Evolutionary conservation across 2,329 filamentous ascomycete species (phyloP), one percentile per base, ranked within the genome.

Genomic region (Monosporascus ibericus): DNA sequence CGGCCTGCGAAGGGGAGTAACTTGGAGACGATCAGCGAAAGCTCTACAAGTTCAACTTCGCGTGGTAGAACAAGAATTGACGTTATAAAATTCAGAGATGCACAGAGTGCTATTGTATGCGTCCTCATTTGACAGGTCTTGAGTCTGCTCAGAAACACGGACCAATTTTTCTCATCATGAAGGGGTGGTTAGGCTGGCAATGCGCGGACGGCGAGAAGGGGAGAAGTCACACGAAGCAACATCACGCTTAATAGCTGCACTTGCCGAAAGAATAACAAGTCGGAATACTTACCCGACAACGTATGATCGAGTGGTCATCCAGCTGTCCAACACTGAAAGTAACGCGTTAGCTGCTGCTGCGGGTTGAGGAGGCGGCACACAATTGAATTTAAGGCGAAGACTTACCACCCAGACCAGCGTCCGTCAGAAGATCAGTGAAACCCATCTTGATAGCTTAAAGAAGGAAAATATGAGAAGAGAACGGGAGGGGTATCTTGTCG

Each of bases 1-100:
- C 94, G 76, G 94, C 94, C 82, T 99, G 94, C 66, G 90, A 90
- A 67, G 92, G 87, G 60, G 75, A 75, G 70, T 76, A 72, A 59
- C 76, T 84, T 51, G 37, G 46, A 55, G 55, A 55, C 58, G 63
- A 48, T 46, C n/a, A 46, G 42, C 20, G 5, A 15, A 42, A 14
- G 39, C 37, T 40, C 37, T 34, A 50, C 20, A n/a, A 30, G 27
- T 17, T 42, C 47, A 58, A 38, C 38, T 25, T 42, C 17, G 40
- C 24, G n/a, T 14, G 49, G n/a, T 17, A 36, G 6, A 52, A 27
- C 20, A 42, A 22, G 17, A 34, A 30, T 34, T 27, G n/a, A 48
- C 42, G 46, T 42, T 42, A 38, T 46, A 53, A 53, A 50, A 57
- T 63, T 69, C 66, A 69, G 66, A 69, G 67, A 59, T 66, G 65